Base-by-base conservation (phyloP, 768 basidiomycete species). In the Pulveroboletus sp. region DNA sequence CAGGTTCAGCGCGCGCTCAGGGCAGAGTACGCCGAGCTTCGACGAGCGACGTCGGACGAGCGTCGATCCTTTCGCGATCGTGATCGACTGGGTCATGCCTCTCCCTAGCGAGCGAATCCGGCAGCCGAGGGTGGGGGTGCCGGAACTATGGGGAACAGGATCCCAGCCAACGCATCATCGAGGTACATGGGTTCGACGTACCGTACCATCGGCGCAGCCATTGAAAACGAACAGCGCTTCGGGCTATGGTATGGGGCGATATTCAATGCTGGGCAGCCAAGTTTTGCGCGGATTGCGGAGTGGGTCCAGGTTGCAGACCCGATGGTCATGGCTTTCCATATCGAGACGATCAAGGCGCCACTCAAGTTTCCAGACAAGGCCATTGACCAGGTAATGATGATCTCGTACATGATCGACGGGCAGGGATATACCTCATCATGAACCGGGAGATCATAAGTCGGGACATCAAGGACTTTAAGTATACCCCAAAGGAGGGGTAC, bases 361-460 rank as follows among this genome's bases (percentile, higher is more conserved):
- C 82, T 98, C 60, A 98, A 98, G 69, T 98, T 98, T 64, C 95
- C 96, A 1, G 96, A 98, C 72, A 87, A 93, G 58, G 80, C 83
- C 7, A 85, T 91, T 22, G 96, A 98, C 73, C 94, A 97, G 65
- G 93, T 99, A 60, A 99, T 99, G 95, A 99, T 99, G 96, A 98
- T 99, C 55, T 99, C 96, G 37, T 99, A 98, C 71, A 98, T 99
- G 94, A 76, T 99, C 16, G 96, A 99, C 64, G 95, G 93, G 0
- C 91, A 94, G 67, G 96, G 96, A 0, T 99, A n/a, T n/a, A 89
- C 64, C 80, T 99, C 53, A 97, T 99, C 68, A 96, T 93, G 19
- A 98, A 98, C 61, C 80, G 96, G 36, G 96, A 99, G 57, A 97
- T 98, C 43, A 92, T 98, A 50, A 85, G 87, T 53, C 94, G 97